Evolutionary conservation across 2,329 filamentous ascomycete genomes (phyloP).

Genomic region (Neonectria faginata): DNA sequence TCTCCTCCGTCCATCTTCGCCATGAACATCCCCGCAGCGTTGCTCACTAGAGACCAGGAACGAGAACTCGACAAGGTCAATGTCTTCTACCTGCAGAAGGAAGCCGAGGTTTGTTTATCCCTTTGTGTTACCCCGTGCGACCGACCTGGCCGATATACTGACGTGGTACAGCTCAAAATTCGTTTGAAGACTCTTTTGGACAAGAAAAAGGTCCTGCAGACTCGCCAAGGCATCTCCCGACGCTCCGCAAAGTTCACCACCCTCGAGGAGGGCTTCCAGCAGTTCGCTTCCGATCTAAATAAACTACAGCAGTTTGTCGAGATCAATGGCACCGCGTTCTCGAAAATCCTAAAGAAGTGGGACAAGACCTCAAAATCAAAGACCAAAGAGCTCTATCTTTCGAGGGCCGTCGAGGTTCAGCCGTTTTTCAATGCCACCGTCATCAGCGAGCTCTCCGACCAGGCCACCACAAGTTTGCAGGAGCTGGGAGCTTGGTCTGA

Average conservation of each 20-base stretch:
- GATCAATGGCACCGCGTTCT: slow-evolving; percentile 97
- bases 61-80: slow-evolving; percentile 99
- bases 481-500: slow-evolving; percentile 98
- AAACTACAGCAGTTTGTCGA: slow-evolving; percentile 99
- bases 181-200: slow-evolving; percentile 92
- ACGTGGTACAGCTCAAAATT: slow-evolving; percentile 79
- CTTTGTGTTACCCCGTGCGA: background rate
- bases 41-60: slow-evolving; percentile 74
- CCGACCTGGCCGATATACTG: slow-evolving; percentile 21
- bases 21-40: slow-evolving; percentile 43
- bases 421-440: slow-evolving; percentile 98
- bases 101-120: slow-evolving; percentile 81
- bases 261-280: slow-evolving; percentile 94
- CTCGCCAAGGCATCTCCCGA: slow-evolving; percentile 82
- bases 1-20: slow-evolving; percentile 31
- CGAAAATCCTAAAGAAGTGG: slow-evolving; percentile 99
- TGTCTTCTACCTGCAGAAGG: slow-evolving; percentile 96
- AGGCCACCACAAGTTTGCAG: slow-evolving; percentile 94
- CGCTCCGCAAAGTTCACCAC: slow-evolving; percentile 94
- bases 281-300: slow-evolving; percentile 96
- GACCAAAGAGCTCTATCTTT: slow-evolving; percentile 97
- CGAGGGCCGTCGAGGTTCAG: slow-evolving; percentile 94
- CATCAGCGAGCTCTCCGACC: slow-evolving; percentile 95
- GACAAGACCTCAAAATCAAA: slow-evolving; percentile 99
- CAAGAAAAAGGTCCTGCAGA: slow-evolving; percentile 92